Evolutionary conservation across 2,329 filamentous ascomycete genomes (phyloP).

Genomic region (Colletotrichum musae): DNA sequence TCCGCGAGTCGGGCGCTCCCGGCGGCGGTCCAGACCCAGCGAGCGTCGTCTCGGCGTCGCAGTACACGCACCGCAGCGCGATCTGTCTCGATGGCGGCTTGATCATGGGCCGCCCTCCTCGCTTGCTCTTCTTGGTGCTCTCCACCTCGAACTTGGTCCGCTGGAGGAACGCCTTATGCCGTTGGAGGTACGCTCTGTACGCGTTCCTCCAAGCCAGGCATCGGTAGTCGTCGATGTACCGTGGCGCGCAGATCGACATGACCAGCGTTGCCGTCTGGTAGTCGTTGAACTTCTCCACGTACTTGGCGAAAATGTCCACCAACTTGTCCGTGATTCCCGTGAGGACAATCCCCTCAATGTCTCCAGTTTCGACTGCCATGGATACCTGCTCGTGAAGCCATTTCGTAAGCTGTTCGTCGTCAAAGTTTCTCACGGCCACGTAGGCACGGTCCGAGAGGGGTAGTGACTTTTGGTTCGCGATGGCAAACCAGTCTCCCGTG

Average conservation of each 20-base stretch:
- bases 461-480: conserved; percentile 80
- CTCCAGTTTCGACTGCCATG: conserved; percentile 74
- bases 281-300: conserved; percentile 82
- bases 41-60: conserved; percentile 70
- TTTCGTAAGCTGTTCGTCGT: conserved; percentile 72
- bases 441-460: conserved; percentile 82
- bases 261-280: conserved; percentile 84
- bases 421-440: conserved; percentile 78
- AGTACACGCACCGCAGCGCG: conserved; percentile 83
- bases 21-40: conserved; percentile 37
- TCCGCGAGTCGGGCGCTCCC: conserved; percentile 54
- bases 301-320: conserved; percentile 82
- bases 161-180: conserved; percentile 80
- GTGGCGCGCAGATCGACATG: conserved; percentile 80
- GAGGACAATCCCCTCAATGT: conserved; percentile 83
- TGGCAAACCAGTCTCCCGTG: conserved; percentile 81
- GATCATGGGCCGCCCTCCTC: conserved; percentile 74
- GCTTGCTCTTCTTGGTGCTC: conserved; percentile 78
- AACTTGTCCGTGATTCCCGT: conserved; percentile 81
- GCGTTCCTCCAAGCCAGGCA: conserved; percentile 80
- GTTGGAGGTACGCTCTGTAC: conserved; percentile 80
- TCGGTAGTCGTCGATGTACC: conserved; percentile 83
- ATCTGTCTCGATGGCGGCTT: conserved; percentile 78
- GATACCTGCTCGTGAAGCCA: conserved; percentile 79
- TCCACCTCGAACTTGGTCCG: conserved; percentile 85